phyloP scores from a whole-genome alignment of 2,329 filamentous ascomycete species.

The Epichloe scottii region DNA sequence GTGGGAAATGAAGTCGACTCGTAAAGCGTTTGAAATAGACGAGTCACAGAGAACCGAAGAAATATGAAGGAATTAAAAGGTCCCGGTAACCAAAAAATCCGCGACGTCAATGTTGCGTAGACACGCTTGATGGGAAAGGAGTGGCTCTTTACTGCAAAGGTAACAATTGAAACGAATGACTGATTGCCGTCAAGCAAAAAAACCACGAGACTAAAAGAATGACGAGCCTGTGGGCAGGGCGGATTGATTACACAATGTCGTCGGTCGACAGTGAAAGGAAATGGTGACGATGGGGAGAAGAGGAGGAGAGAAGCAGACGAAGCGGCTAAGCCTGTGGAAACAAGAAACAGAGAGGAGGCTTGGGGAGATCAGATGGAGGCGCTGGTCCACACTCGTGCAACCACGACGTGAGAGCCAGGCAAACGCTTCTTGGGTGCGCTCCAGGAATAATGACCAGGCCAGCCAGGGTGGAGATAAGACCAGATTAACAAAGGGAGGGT shows the following conservation, averaged over 20 bases:
- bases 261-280: slow-evolving; percentile 23
- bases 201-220: slow-evolving; percentile 32
- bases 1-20: background rate
- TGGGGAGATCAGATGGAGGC: slow-evolving; percentile 2
- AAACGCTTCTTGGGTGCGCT: no score
- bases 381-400: background rate
- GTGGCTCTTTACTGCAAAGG: background rate
- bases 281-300: slow-evolving; percentile 21
- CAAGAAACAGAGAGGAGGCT: slow-evolving; percentile 7
- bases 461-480: background rate
- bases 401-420: background rate
- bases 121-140: slow-evolving; percentile 1
- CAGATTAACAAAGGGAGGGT: background rate
- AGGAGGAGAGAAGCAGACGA: slow-evolving; percentile 14
- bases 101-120: background rate
- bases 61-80: background rate
- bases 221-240: slow-evolving; percentile 46
- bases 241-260: slow-evolving; percentile 16
- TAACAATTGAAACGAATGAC: slow-evolving; percentile 26
- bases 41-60: background rate
- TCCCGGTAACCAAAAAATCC: background rate
- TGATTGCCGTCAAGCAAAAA: slow-evolving; percentile 10
- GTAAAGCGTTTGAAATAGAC: background rate
- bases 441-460: background rate
- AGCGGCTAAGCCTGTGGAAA: slow-evolving; percentile 13